Base-by-base conservation (phyloP, 257 asterid genomes). In the Pogostemon cablin region DNA sequence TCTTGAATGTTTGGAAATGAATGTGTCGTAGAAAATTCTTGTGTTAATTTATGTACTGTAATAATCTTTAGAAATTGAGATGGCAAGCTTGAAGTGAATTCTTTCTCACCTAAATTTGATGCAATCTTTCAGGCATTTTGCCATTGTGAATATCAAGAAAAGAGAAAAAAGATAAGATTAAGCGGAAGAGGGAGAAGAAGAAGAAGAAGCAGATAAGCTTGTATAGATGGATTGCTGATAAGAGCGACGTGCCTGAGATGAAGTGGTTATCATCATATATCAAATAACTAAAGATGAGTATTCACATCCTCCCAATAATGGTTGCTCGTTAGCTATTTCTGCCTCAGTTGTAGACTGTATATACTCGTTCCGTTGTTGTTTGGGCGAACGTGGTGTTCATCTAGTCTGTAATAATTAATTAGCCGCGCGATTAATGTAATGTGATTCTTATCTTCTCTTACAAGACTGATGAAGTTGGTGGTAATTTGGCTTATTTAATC, bases 181-280 rank as follows among this genome's bases (percentile, higher is more conserved):
- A 37, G 60, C 65, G 63, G 10, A 12, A 62, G 56, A 41, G 48
- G 12, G 62, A 72, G 67, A 66, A 37, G 69, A 46, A 54, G 53
- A 47, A 41, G 32, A 12, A 32, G 72, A 34, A 64, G 73, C 63
- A 62, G 71, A 39, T 32, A 41, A 46, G 43, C 34, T 75, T 77
- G 84, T 76, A 59, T 60, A 50, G 72, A 47, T 79, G 75, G 71
- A 55, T 54, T 25, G 73, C 49, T 47, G 66, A 41, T 61, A 57
- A 42, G 66, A 64, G 73, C 69, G 55, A 12, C 75, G 37, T 67
- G 72, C 47, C 42, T 60, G 66, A 55, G 77, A 66, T 25, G 75
- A 39, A 64, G 72, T 61, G 32, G 32, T 25, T 25, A 25, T 74
- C 74, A 52, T 43, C 32, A 25, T 25, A 25, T 25, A 25, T 25